Base-by-base conservation (phyloP, 768 basidiomycete genomes). In the Lactarius quietus region DNA sequence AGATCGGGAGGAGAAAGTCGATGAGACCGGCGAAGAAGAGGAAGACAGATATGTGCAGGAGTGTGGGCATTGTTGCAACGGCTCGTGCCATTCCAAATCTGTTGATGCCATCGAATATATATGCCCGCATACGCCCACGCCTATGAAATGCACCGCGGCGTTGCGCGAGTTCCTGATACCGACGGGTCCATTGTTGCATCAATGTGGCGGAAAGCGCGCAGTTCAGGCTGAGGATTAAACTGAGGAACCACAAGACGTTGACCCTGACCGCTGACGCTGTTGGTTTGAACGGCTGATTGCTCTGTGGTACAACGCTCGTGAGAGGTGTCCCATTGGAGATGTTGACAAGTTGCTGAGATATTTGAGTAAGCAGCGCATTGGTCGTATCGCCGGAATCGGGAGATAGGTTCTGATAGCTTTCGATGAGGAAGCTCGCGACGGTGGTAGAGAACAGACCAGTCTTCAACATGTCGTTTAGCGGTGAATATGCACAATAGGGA, bases 401-500 rank as follows among this genome's bases (percentile, higher is more conserved):
- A 15, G 38, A 38, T 38, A 38, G 38, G 14, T 14, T 38, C 38
- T 38, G 10, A 15, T 45, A 60, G n/a, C 63, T 41, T 31, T 65
- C 66, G 12, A 61, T 64, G 10, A 67, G 38, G 39, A 67, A 59
- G 6, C 29, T 31, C 0, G 66, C 56, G 41, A 65, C 57, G 29
- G 48, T 54, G 7, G 64, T 54, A 14, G 67, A 60, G 39, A 66
- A 68, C 7, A 68, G 57, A 54, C 67, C 59, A 14, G 67, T 59
- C 67, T 68, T 51, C 20, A 38, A 14, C 12, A 18, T 39, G 18
- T 31, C 23, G 28, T n/a, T 51, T n/a, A 61, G 36, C 17, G 20
- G 26, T 17, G 10, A 14, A 51, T 26, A 31, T 14, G 23, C 2
- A 20, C 18, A 26, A 35, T 8, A n/a, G n/a, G n/a, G n/a, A n/a